These are phyloP conservation scores for Eimeria praecox DNA, from an alignment of 169 alveolate genomes.

Conservation along the genomic window DNA sequence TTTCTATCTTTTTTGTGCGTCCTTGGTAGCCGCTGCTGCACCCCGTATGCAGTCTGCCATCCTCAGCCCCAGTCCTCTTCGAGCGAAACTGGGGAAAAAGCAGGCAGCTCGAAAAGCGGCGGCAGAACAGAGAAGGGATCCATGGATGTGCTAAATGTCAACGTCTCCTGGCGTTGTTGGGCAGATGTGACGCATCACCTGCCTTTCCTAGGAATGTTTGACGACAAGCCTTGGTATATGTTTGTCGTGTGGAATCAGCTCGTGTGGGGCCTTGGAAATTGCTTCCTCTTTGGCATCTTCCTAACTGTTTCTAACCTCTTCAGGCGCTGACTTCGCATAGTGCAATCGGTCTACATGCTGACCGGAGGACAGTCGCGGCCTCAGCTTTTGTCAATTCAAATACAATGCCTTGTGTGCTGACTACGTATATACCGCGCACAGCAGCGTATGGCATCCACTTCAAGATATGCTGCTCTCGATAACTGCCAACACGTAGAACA, in stretches of 20 bases:
- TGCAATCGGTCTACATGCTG: not conserved
- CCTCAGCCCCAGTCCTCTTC: not conserved
- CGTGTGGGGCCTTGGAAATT: slow-evolving; percentile 20
- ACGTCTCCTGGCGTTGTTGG: slow-evolving; percentile 60
- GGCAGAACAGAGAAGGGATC: slow-evolving; percentile 10
- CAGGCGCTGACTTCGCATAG: not conserved
- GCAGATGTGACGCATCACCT: slow-evolving; percentile 60
- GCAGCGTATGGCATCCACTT: not conserved
- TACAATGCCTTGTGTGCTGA: not conserved
- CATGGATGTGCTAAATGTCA: slow-evolving; percentile 56
- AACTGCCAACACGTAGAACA: not conserved
- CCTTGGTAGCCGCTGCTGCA: slow-evolving; percentile 62
- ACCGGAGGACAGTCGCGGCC: not conserved
- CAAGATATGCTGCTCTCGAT: not conserved
- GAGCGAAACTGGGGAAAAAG: not conserved
- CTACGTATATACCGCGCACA: not conserved
- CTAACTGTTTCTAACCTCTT: slow-evolving; percentile 43
- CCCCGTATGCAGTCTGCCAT: slow-evolving; percentile 61
- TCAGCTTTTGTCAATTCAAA: not conserved
- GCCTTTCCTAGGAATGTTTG: slow-evolving; percentile 11
- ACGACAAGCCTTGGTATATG: slow-evolving; percentile 46
- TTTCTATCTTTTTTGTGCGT: slow-evolving; percentile 10
- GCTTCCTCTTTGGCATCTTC: slow-evolving; percentile 50
- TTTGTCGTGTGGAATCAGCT: slow-evolving; percentile 61
- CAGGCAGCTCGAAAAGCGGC: not conserved